Base-by-base conservation (phyloP, 2,329 filamentous ascomycete species). In the Tolypocladium nubicola region DNA sequence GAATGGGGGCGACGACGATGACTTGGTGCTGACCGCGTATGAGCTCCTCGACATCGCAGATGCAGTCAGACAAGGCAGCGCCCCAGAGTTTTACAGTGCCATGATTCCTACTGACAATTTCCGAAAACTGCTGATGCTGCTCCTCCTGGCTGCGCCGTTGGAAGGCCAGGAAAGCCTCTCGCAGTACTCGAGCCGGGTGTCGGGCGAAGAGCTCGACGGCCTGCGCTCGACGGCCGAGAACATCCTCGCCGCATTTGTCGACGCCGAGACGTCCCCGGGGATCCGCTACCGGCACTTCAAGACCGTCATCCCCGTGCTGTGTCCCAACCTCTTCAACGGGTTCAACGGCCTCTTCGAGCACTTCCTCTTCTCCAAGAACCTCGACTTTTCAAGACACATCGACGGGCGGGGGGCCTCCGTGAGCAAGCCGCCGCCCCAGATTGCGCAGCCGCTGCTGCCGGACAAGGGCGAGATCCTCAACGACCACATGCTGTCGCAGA, bases 31-130 rank as follows among this genome's bases (percentile, higher is more conserved):
- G 30, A 85, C 86, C 1, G 86, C 87, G 0, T 76, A 90, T 45
- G 84, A 89, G 59, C 79, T 85, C 0, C 76, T 91, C 59, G 81
- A 89, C 67, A 81, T 84, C 37, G 75, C 81, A 53, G 82, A 86
- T 11, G 82, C 80, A 0, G 82, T 85, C 61, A 79, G 79, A 61
- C 76, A 81, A 4, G 77, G 76, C 19, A 76, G 78, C 59, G 67
- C 70, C 4, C 70, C 77, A 0, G 77, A 77, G 4, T 79, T 83
- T 1, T 79, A 83, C 49, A 79, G 81, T n/a, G 83, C 86, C 37
- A 84, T 88, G 62, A 87, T 91, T 54, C 87, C 88, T 0, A 81
- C 84, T 0, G 87, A 90, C 66, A 90, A 90, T 65, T 82, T 90
- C 57, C 79, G 84, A 50, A 86, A 83, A 63, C 72, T 91, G 9